Base-by-base conservation (phyloP, 1,284 basidiomycete species). In the Trichosporon faecale region DNA sequence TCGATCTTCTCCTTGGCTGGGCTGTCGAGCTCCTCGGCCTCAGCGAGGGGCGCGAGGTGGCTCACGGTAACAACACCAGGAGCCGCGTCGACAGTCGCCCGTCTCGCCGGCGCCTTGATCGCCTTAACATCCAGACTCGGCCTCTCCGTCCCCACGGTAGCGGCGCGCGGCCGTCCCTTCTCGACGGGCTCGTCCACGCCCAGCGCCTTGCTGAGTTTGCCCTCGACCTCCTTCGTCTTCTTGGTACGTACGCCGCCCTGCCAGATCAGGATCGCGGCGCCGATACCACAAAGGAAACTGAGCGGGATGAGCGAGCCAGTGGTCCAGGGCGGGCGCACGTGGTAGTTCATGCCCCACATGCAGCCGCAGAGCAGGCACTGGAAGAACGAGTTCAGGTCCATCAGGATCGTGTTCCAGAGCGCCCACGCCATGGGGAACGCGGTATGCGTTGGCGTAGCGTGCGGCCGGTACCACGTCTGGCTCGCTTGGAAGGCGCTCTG, bases 401-500 rank as follows among this genome's bases (percentile, higher is more conserved):
- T 91, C 69, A 92, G 77, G 70, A 82, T 76, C 2, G 81, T 82
- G 67, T 83, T 84, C 78, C 79, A 81, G 21, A 84, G 67, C 27
- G 75, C 86, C 78, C 82, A 89, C 88, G 86, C 87, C 78, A 93
- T 91, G 6, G 91, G 90, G 80, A 94, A 94, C 5, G 92, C 92
- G 65, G 89, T 85, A 80, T 95, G 93, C 0, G 93, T 94, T 68
- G 90, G 89, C 4, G 92, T 94, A 52, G 91, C 92, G 80, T 94
- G 92, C 7, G 92, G 89, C 52, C 91, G 86, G 82, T 95, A 95
- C 91, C 93, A 95, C 0, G 91, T 93, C 83, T 92, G 84, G 64
- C 75, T 77, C 35, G 76, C 75, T 3, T 79, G 76, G 73, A 84
- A 85, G 73, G 79, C 79, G 21, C 78, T 75, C 73, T 85, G 84